phyloP scores from a whole-genome alignment of 106 monocot species.

The Phalaenopsis aphrodite region DNA sequence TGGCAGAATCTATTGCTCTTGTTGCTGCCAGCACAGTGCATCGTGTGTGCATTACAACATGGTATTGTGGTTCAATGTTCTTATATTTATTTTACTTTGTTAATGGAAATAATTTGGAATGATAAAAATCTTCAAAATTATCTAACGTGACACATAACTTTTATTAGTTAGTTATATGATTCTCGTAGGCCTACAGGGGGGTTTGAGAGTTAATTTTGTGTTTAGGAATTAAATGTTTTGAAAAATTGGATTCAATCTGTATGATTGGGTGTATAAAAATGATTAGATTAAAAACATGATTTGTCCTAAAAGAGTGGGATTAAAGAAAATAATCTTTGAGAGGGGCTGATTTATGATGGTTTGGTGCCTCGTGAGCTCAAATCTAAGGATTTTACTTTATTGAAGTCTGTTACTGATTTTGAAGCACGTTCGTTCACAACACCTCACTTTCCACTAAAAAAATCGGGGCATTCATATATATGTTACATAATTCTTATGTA shows the following conservation, averaged over 20 bases:
- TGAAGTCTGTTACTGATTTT: not conserved
- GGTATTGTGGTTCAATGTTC: constrained; percentile 35
- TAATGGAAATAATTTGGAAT: not conserved
- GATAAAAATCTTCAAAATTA: not conserved
- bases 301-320: not conserved
- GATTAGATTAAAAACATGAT: not conserved
- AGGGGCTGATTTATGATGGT: not conserved
- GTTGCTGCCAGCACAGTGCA: constrained; percentile 89
- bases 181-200: not conserved
- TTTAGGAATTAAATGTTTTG: not conserved
- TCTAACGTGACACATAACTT: not conserved
- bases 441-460: not conserved
- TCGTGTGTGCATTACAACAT: constrained; percentile 97
- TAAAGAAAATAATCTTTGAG: not conserved
- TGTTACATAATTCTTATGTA: no score
- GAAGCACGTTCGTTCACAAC: not conserved
- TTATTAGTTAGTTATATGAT: not conserved
- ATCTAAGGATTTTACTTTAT: not conserved
- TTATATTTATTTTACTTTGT: not conserved
- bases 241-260: not conserved
- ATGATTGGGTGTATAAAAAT: not conserved
- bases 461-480: no score
- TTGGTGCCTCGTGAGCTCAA: not conserved
- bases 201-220: not conserved
- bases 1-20: constrained; percentile 73